phyloP scores from a whole-genome alignment of 2,329 filamentous ascomycete species.

The Diaporthe sp. region DNA sequence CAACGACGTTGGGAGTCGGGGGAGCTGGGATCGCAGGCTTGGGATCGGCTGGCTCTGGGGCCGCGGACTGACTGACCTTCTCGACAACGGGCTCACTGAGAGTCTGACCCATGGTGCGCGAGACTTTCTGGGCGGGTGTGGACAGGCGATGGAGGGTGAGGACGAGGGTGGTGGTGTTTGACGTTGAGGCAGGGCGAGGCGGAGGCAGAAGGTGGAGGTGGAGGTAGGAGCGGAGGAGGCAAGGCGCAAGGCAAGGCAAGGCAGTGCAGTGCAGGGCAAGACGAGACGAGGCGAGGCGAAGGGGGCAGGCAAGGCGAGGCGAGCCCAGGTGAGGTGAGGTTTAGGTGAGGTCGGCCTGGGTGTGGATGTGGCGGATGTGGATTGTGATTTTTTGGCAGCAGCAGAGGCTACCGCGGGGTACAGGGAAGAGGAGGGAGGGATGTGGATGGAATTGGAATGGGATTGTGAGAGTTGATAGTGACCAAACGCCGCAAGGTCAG shows the following conservation, averaged over 20 bases:
- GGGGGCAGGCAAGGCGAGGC: background rate
- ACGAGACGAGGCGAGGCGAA: background rate
- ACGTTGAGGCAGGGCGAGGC: conserved; percentile 1
- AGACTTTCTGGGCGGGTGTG: background rate
- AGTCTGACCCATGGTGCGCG: conserved; percentile 90
- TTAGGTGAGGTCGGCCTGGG: background rate
- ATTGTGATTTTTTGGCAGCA: conserved; percentile 29
- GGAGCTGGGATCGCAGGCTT: background rate
- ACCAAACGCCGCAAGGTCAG: conserved; percentile 29
- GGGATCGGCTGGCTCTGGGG: conserved; percentile 25
- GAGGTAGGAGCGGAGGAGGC: conserved; percentile 8
- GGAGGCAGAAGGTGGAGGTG: conserved; percentile 1
- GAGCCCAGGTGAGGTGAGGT: background rate
- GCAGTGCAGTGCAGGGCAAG: background rate
- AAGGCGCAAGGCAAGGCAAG: conserved; percentile 10
- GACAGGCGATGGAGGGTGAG: background rate
- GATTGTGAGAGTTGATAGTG: conserved; percentile 34
- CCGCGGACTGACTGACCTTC: conserved; percentile 78
- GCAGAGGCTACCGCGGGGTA: conserved; percentile 40
- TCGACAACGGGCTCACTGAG: conserved; percentile 98
- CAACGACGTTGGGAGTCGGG: background rate
- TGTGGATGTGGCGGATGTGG: background rate
- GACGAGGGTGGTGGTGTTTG: background rate
- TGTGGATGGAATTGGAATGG: conserved; percentile 23
- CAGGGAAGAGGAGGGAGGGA: conserved; percentile 39